phyloP scores from a whole-genome alignment of 2,329 filamentous ascomycete species.

The Pseudogymnoascus sp. region DNA sequence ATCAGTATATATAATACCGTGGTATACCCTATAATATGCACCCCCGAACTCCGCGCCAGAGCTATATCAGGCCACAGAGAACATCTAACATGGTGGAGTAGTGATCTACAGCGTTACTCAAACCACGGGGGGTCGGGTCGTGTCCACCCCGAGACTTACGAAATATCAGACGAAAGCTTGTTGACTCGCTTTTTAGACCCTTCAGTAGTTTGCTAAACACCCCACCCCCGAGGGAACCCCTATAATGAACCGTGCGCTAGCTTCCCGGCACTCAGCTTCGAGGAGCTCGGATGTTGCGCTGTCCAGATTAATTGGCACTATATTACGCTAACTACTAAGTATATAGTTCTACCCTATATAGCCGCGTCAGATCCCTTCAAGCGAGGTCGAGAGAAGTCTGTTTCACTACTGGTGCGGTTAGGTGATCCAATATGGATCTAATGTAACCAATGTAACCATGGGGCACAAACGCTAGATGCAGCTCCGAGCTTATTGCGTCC shows the following conservation, averaged over 20 bases:
- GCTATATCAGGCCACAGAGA: not conserved
- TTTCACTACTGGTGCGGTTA: not conserved
- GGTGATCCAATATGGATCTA: not conserved
- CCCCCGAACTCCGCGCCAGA: not conserved
- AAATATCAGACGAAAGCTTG: not conserved
- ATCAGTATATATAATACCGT: not conserved
- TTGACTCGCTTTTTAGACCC: not conserved
- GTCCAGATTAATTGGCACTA: not conserved
- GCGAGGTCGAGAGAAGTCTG: not conserved
- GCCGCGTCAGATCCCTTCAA: not conserved
- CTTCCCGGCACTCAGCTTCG: not conserved
- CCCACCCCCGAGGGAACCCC: not conserved
- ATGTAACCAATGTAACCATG: conserved; percentile 5
- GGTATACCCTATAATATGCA: not conserved
- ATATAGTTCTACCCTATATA: not conserved
- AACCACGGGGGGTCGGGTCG: not conserved
- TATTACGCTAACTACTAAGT: not conserved
- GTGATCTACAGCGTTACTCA: not conserved
- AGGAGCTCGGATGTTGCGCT: not conserved
- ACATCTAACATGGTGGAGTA: not conserved
- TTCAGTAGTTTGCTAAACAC: not conserved
- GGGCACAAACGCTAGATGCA: not conserved
- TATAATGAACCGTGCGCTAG: not conserved
- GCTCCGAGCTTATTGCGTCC: not conserved
- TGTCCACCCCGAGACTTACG: not conserved